A percentile compares a stretch with the other conserved stretches of the same genome.
Evolutionary conservation across 2,329 filamentous ascomycete species (phyloP).

Genomic region (Sodiomyces alkalinus): DNA sequence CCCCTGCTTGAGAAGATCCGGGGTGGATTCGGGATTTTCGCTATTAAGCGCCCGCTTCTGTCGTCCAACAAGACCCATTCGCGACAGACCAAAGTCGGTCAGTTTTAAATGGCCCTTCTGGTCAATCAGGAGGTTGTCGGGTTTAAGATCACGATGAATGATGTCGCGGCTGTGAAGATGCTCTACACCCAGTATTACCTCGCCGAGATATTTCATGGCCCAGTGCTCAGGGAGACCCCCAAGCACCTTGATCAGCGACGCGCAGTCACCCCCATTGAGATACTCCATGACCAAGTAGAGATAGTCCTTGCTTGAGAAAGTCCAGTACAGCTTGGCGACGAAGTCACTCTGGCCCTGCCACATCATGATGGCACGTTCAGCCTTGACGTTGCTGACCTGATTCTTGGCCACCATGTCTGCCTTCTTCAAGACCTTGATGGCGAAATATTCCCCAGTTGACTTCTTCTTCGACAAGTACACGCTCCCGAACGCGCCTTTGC

Average conservation of each 20-base stretch:
- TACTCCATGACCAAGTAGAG: constrained; percentile 99
- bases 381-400: constrained; percentile 97
- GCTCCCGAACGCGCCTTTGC: constrained; percentile 94
- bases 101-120: constrained; percentile 92
- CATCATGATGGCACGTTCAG: constrained; percentile 99
- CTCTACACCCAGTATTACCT: constrained; percentile 93
- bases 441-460: constrained; percentile 93
- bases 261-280: constrained; percentile 91
- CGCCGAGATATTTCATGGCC: constrained; percentile 93
- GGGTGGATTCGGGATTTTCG: constrained; percentile 64
- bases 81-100: constrained; percentile 91
- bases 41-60: constrained; percentile 84
- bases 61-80: constrained; percentile 91
- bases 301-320: constrained; percentile 98
- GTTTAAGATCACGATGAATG: constrained; percentile 92
- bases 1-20: constrained; percentile 82
- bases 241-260: constrained; percentile 87
- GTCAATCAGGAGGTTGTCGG: constrained; percentile 93
- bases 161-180: constrained; percentile 90
- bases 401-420: constrained; percentile 99
- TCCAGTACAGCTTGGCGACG: constrained; percentile 98
- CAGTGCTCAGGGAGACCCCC: constrained; percentile 90
- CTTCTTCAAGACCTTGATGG: constrained; percentile 97
- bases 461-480: constrained; percentile 98
- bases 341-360: constrained; percentile 99